Conservation (phyloP, 2,329 filamentous ascomycete genomes). For the Ciborinia camelliae region DNA sequence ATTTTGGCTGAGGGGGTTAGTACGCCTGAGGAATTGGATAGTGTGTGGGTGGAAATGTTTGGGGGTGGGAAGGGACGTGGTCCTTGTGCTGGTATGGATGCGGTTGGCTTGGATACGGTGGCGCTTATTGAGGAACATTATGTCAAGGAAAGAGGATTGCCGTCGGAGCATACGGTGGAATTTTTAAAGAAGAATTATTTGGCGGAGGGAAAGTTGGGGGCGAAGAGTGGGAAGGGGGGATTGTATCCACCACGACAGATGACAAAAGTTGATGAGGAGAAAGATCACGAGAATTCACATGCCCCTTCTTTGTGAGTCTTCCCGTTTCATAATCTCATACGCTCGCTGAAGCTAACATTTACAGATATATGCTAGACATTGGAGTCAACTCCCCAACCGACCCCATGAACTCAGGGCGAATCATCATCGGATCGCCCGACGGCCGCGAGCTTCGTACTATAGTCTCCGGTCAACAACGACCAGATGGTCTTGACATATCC, state of each 20-base stretch:
- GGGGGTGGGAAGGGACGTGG: slow-evolving; percentile 38
- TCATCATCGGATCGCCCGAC: slow-evolving; percentile 21
- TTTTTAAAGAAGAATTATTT: slow-evolving; percentile 38
- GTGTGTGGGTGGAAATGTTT: slow-evolving; percentile 40
- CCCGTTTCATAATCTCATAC: neutral
- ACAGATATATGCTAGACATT: slow-evolving; percentile 26
- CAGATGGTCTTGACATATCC: slow-evolving; percentile 46
- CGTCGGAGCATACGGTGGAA: slow-evolving; percentile 31
- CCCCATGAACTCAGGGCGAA: slow-evolving; percentile 20
- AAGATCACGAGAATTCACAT: slow-evolving; percentile 1
- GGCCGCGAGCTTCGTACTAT: slow-evolving; percentile 21
- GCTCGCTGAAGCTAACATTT: neutral
- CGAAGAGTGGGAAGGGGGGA: slow-evolving; percentile 36
- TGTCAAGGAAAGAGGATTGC: slow-evolving; percentile 34
- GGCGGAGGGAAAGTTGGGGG: slow-evolving; percentile 31
- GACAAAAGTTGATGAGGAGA: slow-evolving; percentile 16
- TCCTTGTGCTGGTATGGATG: slow-evolving; percentile 43
- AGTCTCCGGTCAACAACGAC: slow-evolving; percentile 33
- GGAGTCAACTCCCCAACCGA: slow-evolving; percentile 21
- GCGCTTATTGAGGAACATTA: slow-evolving; percentile 43
- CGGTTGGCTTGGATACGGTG: slow-evolving; percentile 42
- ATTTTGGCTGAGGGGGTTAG: slow-evolving; percentile 39
- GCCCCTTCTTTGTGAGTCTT: slow-evolving; percentile 20
- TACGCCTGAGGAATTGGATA: slow-evolving; percentile 40
- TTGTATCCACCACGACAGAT: slow-evolving; percentile 22